phyloP scores from a whole-genome alignment of 345 rosid species.

The Lepidium aucheri region DNA sequence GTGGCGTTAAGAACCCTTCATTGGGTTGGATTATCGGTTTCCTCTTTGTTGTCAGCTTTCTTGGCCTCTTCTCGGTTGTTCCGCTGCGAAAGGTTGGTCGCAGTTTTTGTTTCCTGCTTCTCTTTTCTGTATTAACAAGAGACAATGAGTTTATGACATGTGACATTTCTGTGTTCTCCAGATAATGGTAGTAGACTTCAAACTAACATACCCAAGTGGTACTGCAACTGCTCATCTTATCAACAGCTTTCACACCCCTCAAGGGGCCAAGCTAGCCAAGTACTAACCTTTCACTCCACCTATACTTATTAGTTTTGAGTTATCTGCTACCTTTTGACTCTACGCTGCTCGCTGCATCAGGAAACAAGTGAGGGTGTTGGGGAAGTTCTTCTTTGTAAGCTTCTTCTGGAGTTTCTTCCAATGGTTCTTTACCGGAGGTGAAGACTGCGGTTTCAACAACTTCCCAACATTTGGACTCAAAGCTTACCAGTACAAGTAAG shows the following conservation, averaged over 20 bases:
- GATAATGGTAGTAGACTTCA: constrained; percentile 77
- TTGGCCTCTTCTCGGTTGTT: constrained; percentile 74
- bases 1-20: constrained; percentile 43
- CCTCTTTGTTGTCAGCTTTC: constrained; percentile 82
- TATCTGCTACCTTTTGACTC: constrained; percentile 12
- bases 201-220: constrained; percentile 74
- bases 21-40: constrained; percentile 70
- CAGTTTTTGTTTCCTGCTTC: neutral
- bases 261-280: constrained; percentile 73
- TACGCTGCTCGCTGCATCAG: constrained; percentile 26
- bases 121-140: neutral
- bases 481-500: constrained; percentile 54
- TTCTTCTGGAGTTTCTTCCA: constrained; percentile 87
- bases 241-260: constrained; percentile 79
- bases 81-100: constrained; percentile 65
- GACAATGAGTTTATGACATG: constrained; percentile 7
- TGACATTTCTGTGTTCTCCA: constrained; percentile 22
- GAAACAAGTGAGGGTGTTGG: constrained; percentile 63
- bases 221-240: constrained; percentile 79
- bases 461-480: constrained; percentile 82
- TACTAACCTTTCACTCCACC: constrained; percentile 15
- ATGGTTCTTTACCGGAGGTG: constrained; percentile 71
- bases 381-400: constrained; percentile 71
- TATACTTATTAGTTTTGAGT: neutral
- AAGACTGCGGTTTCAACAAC: constrained; percentile 48